Evolutionary conservation across 352 stramenopile genomes (phyloP), one percentile per base, ranked within the genome.

Genomic region (Globisporangium alternatum): DNA sequence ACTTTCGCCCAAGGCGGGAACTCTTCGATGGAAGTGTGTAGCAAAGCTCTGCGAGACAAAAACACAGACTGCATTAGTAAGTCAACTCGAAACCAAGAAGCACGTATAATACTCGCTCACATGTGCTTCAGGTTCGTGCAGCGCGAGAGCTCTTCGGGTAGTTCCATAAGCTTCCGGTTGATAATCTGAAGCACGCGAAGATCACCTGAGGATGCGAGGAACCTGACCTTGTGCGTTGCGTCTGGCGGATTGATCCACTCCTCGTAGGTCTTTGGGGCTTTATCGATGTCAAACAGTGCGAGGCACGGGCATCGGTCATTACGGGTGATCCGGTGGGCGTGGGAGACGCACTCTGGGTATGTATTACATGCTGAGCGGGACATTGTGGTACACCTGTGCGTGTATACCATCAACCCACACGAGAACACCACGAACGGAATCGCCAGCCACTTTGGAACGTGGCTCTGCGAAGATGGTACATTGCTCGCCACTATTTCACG

Each of bases 91-190:
- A 17, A 28, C 12, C 12, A 12, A 3, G 47, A 54, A 54, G 10
- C 25, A 31, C 25, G 25, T 19, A 31, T 2, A 54, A 15, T 8
- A n/a, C 33, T 33, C 31, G 44, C 74, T 45, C 39, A 86, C 78
- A 88, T 63, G 56, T 78, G 68, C 31, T 71, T 66, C 13, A 88
- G 67, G 0, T 73, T 49, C 2, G 10, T 28, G 31, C 76, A 84
- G 8, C 9, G 4, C 6, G 49, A 58, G 21, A 88, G 63, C 8
- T 75, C 62, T 0, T 73, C 56, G 1, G 75, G 72, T 30, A 72
- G 51, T 9, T 57, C 25, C 0, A 31, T 33, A 0, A 81, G 52
- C 3, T 66, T 47, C n/a, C 66, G 65, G 44, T 81, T 81, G 9
- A 75, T 74, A 1, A 81, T 17, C 15, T 79, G 64, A 9, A 80